A percentile compares a stretch with the other conserved stretches of the same genome.
Evolutionary conservation across 108 stramenopile species (phyloP).

Genomic region (Skeletonema menzelii): DNA sequence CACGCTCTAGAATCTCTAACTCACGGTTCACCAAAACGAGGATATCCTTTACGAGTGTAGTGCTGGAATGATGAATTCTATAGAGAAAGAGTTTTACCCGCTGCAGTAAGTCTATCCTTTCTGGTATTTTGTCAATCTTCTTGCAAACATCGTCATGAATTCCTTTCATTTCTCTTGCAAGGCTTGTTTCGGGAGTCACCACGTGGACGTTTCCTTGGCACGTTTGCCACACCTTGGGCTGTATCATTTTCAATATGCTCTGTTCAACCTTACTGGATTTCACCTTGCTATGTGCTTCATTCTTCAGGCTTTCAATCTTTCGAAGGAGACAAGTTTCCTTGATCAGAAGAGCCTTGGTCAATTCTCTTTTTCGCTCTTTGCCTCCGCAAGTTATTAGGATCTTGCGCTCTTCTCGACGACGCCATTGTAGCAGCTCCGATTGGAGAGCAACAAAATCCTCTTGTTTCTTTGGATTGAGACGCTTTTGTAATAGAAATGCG

Average conservation of each 20-base stretch:
- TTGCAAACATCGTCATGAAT: conserved; percentile 19
- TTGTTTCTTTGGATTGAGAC: conserved; percentile 24
- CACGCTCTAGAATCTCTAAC: conserved; percentile 27
- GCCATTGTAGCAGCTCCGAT: conserved; percentile 33
- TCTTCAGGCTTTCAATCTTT: conserved; percentile 25
- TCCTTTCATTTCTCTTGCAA: conserved; percentile 32
- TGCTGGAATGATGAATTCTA: conserved; percentile 2
- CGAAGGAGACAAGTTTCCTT: conserved; percentile 30
- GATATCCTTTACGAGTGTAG: conserved; percentile 26
- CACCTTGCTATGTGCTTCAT: conserved; percentile 6
- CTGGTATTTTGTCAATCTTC: conserved; percentile 11
- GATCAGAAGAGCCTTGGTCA: conserved; percentile 8
- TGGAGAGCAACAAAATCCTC: conserved; percentile 32
- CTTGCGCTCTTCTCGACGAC: conserved; percentile 34
- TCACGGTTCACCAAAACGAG: conserved; percentile 26
- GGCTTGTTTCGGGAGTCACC: conserved; percentile 24
- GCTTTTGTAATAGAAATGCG: conserved; percentile 15
- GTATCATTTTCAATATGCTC: conserved; percentile 12
- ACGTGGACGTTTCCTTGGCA: conserved; percentile 20
- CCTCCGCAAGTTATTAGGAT: conserved; percentile 9
- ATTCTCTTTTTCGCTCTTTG: conserved; percentile 14
- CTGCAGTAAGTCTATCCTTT: conserved; percentile 22
- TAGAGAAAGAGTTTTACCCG: conserved; percentile 22
- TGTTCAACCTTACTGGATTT: conserved; percentile 8
- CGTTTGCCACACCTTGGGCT: conserved; percentile 21